Evolutionary conservation across 2,329 filamentous ascomycete species (phyloP).

Genomic region (Ilyonectria destructans): DNA sequence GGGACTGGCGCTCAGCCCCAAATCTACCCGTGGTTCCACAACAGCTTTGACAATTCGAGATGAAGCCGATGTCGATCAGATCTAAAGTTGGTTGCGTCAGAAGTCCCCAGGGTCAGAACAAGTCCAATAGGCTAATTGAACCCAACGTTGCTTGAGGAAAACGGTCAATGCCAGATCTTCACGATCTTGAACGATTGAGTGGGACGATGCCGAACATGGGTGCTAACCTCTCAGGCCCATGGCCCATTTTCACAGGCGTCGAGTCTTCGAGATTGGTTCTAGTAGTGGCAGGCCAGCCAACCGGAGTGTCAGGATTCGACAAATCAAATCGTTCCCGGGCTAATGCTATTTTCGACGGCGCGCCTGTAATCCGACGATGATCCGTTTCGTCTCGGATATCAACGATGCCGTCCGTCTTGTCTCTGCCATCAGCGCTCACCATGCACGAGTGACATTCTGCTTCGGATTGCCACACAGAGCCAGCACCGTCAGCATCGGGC

Average conservation of each 20-base stretch:
- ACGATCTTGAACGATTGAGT: background rate
- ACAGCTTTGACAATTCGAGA: too few species aligned
- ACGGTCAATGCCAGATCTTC: too few species aligned
- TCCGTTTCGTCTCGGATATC: background rate
- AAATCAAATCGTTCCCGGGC: background rate
- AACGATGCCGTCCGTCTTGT: background rate
- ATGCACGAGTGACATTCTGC: background rate
- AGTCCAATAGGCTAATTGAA: too few species aligned
- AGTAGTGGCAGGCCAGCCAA: background rate
- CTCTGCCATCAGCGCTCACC: background rate
- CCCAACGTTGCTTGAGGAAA: too few species aligned
- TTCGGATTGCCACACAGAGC: background rate
- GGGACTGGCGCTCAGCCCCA: too few species aligned
- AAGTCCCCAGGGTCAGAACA: too few species aligned
- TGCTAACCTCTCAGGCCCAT: too few species aligned
- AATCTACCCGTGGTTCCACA: too few species aligned
- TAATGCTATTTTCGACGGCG: background rate
- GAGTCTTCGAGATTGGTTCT: constrained; percentile 18
- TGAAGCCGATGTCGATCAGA: too few species aligned
- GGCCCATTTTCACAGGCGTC: background rate
- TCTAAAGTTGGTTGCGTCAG: too few species aligned
- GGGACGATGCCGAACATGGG: background rate
- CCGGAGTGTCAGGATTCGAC: background rate
- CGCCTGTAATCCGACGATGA: constrained; percentile 1
- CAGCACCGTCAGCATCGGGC: background rate